Conservation (phyloP, 164 flowering plant species). For the Vitis rotundifolia region DNA sequence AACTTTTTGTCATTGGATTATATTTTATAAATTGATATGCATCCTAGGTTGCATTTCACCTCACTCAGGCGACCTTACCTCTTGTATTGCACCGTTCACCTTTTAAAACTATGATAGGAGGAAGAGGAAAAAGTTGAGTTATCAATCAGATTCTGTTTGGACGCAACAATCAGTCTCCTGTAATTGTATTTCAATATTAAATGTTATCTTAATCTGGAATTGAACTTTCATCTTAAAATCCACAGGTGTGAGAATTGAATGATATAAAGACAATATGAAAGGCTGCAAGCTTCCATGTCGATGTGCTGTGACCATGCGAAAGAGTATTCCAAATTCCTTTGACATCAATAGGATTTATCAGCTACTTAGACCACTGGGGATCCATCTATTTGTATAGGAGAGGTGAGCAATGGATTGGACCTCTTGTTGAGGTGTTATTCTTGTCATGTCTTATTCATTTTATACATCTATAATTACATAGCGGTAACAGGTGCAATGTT, state of each 20-base stretch:
- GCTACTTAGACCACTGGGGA: no score
- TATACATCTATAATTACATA: not conserved
- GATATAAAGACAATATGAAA: not conserved
- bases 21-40: no score
- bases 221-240: not conserved
- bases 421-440: constrained; percentile 11
- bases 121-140: no score
- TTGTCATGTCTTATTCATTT: not conserved
- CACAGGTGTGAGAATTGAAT: constrained; percentile 4
- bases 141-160: not conserved
- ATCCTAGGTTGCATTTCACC: no score
- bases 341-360: no score
- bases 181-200: not conserved
- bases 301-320: no score
- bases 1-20: not conserved
- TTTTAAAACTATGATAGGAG: not conserved
- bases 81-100: not conserved
- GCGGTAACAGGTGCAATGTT: no score
- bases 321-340: no score
- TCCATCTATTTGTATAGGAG: no score
- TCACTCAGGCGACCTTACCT: no score
- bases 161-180: not conserved
- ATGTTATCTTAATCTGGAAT: not conserved
- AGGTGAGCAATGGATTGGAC: not conserved
- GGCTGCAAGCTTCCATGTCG: not conserved